These are phyloP conservation scores for Oidium heveae DNA, from an alignment of 2,329 filamentous ascomycete genomes.

Conservation along the genomic window DNA sequence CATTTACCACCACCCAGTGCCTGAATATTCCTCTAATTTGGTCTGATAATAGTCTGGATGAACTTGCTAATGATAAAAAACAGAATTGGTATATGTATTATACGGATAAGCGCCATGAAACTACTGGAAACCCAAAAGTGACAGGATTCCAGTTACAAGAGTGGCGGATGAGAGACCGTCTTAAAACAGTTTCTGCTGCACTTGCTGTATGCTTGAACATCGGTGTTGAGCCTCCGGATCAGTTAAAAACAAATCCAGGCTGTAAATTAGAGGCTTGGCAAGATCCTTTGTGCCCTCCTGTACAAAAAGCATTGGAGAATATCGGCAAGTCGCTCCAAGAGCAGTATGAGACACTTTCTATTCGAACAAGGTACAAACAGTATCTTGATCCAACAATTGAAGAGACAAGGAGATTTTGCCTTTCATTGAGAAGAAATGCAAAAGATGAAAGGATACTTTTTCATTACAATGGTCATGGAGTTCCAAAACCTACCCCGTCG, in stretches of 20 bases:
- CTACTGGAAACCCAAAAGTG: constrained; percentile 63
- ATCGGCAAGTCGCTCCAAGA: constrained; percentile 91
- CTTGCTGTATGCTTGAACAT: constrained; percentile 91
- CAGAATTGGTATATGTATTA: constrained; percentile 99
- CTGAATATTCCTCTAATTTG: not conserved
- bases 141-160: constrained; percentile 47
- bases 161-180: constrained; percentile 88
- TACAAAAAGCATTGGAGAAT: constrained; percentile 68
- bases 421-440: constrained; percentile 68
- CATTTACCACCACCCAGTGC: not conserved
- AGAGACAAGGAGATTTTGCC: constrained; percentile 90
- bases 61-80: constrained; percentile 6
- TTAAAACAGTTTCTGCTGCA: constrained; percentile 91
- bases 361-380: constrained; percentile 92
- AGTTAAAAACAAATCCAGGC: constrained; percentile 81
- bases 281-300: constrained; percentile 59
- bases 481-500: constrained; percentile 81
- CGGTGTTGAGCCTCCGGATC: constrained; percentile 88
- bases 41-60: not conserved
- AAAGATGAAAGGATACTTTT: constrained; percentile 93
- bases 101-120: constrained; percentile 93
- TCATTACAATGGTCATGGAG: constrained; percentile 95
- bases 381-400: constrained; percentile 91
- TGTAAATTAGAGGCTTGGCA: constrained; percentile 94
- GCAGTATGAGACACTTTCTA: constrained; percentile 86